These are phyloP conservation scores for Fusarium sp. DNA, from an alignment of 2,329 filamentous ascomycete genomes.

Conservation along the genomic window DNA sequence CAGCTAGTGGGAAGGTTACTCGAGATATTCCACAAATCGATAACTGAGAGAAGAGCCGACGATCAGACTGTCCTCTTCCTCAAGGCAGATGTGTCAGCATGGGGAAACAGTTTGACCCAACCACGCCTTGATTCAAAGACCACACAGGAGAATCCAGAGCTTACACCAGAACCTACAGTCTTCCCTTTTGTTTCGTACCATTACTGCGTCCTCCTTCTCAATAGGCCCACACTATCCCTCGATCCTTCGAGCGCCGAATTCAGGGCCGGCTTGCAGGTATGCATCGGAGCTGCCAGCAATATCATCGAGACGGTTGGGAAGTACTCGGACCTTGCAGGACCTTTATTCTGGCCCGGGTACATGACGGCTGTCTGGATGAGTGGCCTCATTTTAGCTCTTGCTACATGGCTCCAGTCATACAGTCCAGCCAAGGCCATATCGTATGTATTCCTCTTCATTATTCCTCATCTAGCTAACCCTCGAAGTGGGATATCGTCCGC, in stretches of 20 bases:
- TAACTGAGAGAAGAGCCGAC: neutral
- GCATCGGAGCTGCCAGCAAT: constrained; percentile 42
- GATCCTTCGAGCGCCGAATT: constrained; percentile 41
- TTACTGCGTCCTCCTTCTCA: constrained; percentile 46
- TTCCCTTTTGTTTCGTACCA: constrained; percentile 47
- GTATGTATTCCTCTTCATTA: constrained; percentile 1
- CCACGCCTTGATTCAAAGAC: neutral
- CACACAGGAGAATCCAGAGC: neutral
- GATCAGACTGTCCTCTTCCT: constrained; percentile 10
- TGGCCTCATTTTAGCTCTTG: constrained; percentile 49
- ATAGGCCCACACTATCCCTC: constrained; percentile 48
- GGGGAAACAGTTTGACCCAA: neutral
- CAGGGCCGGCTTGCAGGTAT: constrained; percentile 44
- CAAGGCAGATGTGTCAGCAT: constrained; percentile 18
- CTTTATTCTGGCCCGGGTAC: constrained; percentile 47
- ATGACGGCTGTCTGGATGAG: constrained; percentile 50
- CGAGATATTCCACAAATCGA: constrained; percentile 1
- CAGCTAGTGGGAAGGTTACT: neutral
- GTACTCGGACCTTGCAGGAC: constrained; percentile 4
- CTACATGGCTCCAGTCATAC: constrained; percentile 45
- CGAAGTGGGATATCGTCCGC: neutral
- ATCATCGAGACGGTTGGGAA: constrained; percentile 41
- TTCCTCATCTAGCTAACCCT: neutral
- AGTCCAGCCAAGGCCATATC: constrained; percentile 29
- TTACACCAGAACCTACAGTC: constrained; percentile 2